Conservation (phyloP, 345 rosid genomes). For the Populus deltoides region DNA sequence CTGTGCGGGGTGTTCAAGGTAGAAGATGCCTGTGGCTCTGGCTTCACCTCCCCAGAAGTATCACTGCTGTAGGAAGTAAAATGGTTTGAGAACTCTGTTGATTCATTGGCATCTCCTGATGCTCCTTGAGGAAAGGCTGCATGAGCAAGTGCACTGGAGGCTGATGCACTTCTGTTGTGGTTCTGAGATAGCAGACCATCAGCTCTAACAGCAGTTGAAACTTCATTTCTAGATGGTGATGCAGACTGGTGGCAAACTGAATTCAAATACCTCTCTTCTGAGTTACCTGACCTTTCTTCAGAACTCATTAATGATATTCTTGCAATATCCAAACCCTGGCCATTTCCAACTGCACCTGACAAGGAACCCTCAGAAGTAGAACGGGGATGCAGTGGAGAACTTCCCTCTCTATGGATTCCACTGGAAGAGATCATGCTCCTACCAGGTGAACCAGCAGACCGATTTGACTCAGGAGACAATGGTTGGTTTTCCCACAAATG, state of each 20-base stretch:
- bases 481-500: conserved; percentile 37
- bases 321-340: conserved; percentile 44
- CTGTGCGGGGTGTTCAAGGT: conserved; percentile 37
- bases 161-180: conserved; percentile 61
- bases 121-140: conserved; percentile 50
- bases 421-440: conserved; percentile 39
- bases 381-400: conserved; percentile 58
- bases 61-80: conserved; percentile 64
- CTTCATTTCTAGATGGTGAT: conserved; percentile 52
- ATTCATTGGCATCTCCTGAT: conserved; percentile 52
- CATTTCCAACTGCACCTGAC: conserved; percentile 50
- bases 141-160: conserved; percentile 42
- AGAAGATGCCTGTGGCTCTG: conserved; percentile 44
- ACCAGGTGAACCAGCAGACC: conserved; percentile 42
- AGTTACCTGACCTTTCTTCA: conserved; percentile 50
- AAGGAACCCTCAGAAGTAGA: conserved; percentile 58
- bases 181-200: conserved; percentile 44
- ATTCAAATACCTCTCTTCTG: conserved; percentile 45
- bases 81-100: conserved; percentile 55
- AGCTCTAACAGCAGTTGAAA: conserved; percentile 32
- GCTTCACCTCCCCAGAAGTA: conserved; percentile 70
- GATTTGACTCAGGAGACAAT: conserved; percentile 47
- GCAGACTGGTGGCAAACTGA: conserved; percentile 43
- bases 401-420: conserved; percentile 40
- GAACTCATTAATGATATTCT: conserved; percentile 45